Percentiles rank a stretch among this genome's conserved stretches.
These are phyloP conservation scores for Glycine soja DNA, from an alignment of 306 rosid species.

Conservation along the genomic window DNA sequence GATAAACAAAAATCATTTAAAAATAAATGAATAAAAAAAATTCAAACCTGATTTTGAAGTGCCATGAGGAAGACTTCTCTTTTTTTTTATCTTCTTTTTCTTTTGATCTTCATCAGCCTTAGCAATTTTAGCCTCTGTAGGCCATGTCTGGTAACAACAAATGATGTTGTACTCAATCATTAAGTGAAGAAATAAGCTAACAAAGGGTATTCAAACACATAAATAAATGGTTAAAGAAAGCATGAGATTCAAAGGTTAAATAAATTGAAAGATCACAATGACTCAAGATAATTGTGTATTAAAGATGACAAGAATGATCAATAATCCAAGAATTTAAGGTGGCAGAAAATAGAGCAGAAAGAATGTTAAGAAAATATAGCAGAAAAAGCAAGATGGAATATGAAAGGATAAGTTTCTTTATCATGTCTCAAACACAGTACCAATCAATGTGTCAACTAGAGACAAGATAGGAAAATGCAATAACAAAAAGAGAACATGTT, in stretches of 20 bases:
- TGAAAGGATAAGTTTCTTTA: conserved; percentile 26
- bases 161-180: conserved; percentile 28
- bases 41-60: conserved; percentile 90
- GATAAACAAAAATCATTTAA: neutral
- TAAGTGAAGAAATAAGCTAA: conserved; percentile 12
- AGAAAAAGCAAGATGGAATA: conserved; percentile 14
- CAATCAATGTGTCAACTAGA: conserved; percentile 10
- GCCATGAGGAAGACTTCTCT: conserved; percentile 75
- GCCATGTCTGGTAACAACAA: conserved; percentile 81
- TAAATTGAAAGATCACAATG: neutral
- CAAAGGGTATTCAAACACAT: conserved; percentile 1
- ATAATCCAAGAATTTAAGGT: too few relatives aligned
- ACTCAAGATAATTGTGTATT: too few relatives aligned
- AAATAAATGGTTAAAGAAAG: neutral
- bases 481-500: conserved; percentile 27
- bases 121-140: conserved; percentile 82
- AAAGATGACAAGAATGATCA: too few relatives aligned
- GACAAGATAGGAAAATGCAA: conserved; percentile 29
- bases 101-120: conserved; percentile 69
- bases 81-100: conserved; percentile 65
- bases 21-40: conserved; percentile 23
- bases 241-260: neutral
- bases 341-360: too few relatives aligned
- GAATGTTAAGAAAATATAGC: conserved; percentile 8
- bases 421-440: conserved; percentile 14